Percentiles rank a stretch among this genome's conserved stretches.
Evolutionary conservation across 2,329 filamentous ascomycete species (phyloP).

Genomic region (Curvularia hawaiiensis): DNA sequence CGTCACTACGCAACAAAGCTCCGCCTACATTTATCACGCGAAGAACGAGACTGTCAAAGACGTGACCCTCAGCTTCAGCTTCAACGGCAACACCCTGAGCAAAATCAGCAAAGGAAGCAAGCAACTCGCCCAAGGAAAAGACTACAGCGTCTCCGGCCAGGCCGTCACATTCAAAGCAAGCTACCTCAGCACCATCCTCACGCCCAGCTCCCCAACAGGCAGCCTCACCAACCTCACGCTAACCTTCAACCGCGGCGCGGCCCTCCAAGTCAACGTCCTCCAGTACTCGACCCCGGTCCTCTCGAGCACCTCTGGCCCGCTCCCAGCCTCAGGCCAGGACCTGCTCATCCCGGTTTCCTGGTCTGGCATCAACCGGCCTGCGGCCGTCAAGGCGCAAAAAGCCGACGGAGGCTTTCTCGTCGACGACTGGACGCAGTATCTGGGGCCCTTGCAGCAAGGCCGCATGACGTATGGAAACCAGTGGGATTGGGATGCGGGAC

Average conservation of each 20-base stretch:
- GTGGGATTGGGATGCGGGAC: constrained; percentile 57
- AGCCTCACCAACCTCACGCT: constrained; percentile 59
- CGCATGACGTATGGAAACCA: constrained; percentile 56
- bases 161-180: constrained; percentile 54
- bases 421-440: constrained; percentile 62
- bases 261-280: constrained; percentile 55
- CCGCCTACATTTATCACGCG: constrained; percentile 61
- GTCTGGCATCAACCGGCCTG: constrained; percentile 57
- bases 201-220: constrained; percentile 50
- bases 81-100: constrained; percentile 61
- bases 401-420: constrained; percentile 57
- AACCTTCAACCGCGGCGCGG: constrained; percentile 58
- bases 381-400: constrained; percentile 58
- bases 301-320: constrained; percentile 29
- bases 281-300: constrained; percentile 57
- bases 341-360: constrained; percentile 59
- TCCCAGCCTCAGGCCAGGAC: constrained; percentile 47
- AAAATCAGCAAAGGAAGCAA: constrained; percentile 42
- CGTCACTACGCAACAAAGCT: constrained; percentile 54
- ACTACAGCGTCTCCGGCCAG: constrained; percentile 56
- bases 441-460: constrained; percentile 58
- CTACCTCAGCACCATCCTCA: constrained; percentile 56
- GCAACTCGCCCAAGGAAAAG: constrained; percentile 47
- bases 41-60: constrained; percentile 52
- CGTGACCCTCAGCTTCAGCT: constrained; percentile 55